Evolutionary conservation across 108 stramenopile species (phyloP), one percentile per base, ranked within the genome.

Genomic region (Hondaea fermentalgiana): DNA sequence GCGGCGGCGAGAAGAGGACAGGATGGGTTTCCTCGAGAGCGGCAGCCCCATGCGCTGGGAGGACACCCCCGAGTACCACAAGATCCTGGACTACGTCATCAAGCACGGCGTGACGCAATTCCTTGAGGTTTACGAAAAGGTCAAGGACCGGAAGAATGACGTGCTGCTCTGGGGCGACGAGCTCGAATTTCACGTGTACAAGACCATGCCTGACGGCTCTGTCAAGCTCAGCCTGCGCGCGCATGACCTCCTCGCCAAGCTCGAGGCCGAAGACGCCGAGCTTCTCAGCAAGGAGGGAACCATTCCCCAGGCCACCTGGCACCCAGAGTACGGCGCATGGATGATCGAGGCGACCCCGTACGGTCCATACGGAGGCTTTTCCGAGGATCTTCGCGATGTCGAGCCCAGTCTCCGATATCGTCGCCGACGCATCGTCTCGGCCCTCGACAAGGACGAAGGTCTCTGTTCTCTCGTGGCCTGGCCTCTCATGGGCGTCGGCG

Each of bases 341-440:
- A 99, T 99, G 99, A 94, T 98, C 6, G 99, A 99, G 93, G 97
- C 98, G 21, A 98, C 98, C 19, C 99, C 99, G 4, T 87, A 93
- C 71, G 91, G 95, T 43, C 99, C 98, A 1, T 99, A 97, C 93
- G 95, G 96, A 29, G 96, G 97, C 60, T 97, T 95, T 88, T 93
- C 97, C 28, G 92, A 94, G 5, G 99, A 99, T 93, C 91, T 99
- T 59, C 93, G 97, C 19, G 93, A 96, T n/a, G 98, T 99, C 35
- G 98, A 99, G 91, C 93, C 97, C n/a, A 98, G 98, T 83, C 98
- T 99, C 97, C 94, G 97, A 19, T 93, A 98, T n/a, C 96, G 99
- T 28, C 91, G 99, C 29, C 94, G 95, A 87, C 94, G 98, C 23
- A 93, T 99, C 47, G 89, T 98, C 59, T 92, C 96, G 12, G 97